Base-by-base conservation (phyloP, 371 early-diverging fungal genomes). In the Rhizopus stolonifer region DNA sequence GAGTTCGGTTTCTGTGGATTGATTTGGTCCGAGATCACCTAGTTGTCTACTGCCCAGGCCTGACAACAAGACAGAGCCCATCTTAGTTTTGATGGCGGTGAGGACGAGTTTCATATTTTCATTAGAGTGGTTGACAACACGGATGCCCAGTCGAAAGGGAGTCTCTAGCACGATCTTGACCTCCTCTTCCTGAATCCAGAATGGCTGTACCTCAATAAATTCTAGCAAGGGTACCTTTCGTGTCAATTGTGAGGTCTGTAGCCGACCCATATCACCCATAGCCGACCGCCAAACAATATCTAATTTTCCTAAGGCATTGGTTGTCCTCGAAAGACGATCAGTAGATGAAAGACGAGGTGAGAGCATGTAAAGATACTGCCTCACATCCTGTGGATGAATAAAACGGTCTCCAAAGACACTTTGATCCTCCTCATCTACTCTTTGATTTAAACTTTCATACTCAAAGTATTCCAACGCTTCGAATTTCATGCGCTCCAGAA, bases 241-340 rank as follows among this genome's bases (percentile, higher is more conserved):
- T 23, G 88, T 80, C 25, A 97, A 75, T 58, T 93, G 94, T 5
- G 92, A 89, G n/a, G 98, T 98, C 70, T 98, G 96, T 49, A 98
- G 68, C 3, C 95, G 81, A 0, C 94, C 95, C 0, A 85, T 70
- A 62, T 91, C 91, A 18, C 96, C 94, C 60, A 94, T 83, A 18
- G 79, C 77, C 8, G 93, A 85, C 34, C 93, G 79, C 98, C 98
- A 97, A 7, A 88, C 77, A 49, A 97, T 95, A 70, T 96, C 96
- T 43, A 97, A 79, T 72, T 92, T 93, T 4, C 98, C 96, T 4
- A 96, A 78, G 8, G 88, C 86, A 31, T 92, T 86, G 4, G 90
- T 87, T 5, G 89, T 80, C 22, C 86, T 74, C 1, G 89, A 85
- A 23, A 86, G 57, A 10, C 80, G 66, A 42, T 86, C 85, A 34